Conservation (phyloP, 768 basidiomycete genomes). For the Udeniomyces megalosporus region DNA sequence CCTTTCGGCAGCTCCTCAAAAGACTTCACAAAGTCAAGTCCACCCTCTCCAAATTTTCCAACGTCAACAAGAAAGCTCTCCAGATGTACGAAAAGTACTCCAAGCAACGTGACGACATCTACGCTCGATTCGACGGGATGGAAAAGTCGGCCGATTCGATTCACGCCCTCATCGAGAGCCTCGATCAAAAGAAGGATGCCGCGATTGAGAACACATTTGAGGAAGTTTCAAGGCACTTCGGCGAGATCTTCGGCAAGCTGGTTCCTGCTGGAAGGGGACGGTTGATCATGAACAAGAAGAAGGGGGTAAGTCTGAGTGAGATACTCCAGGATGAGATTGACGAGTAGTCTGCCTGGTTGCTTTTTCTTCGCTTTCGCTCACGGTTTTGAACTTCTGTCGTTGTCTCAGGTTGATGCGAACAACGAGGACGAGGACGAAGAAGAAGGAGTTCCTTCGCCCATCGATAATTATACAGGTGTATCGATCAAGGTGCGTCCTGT, state of each 20-base stretch:
- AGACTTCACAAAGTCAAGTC: slow-evolving; percentile 86
- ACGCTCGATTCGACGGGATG: slow-evolving; percentile 72
- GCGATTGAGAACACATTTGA: slow-evolving; percentile 98
- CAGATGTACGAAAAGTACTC: slow-evolving; percentile 98
- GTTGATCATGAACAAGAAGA: slow-evolving; percentile 69
- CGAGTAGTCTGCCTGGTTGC: slow-evolving; percentile 50
- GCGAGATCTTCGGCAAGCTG: slow-evolving; percentile 88
- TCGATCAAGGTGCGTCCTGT: slow-evolving; percentile 58
- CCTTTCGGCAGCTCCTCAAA: slow-evolving; percentile 55
- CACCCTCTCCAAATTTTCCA: slow-evolving; percentile 83
- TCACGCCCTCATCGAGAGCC: slow-evolving; percentile 75
- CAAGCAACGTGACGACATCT: slow-evolving; percentile 83
- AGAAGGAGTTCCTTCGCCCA: slow-evolving; percentile 24
- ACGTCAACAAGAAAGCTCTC: slow-evolving; percentile 98
- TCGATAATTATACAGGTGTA: slow-evolving; percentile 93
- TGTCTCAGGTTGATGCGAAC: slow-evolving; percentile 23
- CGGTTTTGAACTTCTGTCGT: background rate
- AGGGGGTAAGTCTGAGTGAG: background rate
- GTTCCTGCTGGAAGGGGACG: slow-evolving; percentile 85
- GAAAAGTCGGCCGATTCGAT: slow-evolving; percentile 80
- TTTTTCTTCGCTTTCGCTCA: background rate
- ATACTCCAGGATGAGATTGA: slow-evolving; percentile 31
- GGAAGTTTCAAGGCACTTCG: slow-evolving; percentile 92
- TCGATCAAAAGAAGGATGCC: slow-evolving; percentile 95
- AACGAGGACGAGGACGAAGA: slow-evolving; percentile 19